Evolutionary conservation across 1,284 basidiomycete species (phyloP), one percentile per base, ranked within the genome.

Genomic region (Anthracocystis setariae): DNA sequence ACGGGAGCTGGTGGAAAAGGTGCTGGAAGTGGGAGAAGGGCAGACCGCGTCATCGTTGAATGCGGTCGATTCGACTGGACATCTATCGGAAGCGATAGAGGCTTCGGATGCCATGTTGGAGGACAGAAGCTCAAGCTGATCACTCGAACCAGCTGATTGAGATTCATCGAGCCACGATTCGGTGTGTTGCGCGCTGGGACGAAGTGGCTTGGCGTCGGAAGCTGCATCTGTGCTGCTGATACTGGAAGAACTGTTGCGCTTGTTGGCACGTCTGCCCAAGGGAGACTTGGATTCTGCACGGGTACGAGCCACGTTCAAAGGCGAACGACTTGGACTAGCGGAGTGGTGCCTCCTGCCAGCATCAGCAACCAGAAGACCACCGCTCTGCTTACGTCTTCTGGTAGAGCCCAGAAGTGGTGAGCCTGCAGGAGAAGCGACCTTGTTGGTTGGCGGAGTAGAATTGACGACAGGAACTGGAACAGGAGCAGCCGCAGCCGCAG

Each of bases 11-110:
- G 61, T 50, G 21, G 69, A 65, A 12, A 67, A 53, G 12, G 52
- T 57, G 58, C 63, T 62, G 5, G 59, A 63, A 0, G 58, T 58
- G 15, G 69, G 69, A 2, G 68, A 71, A 0, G 61, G 39, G 9
- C 32, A 47, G 5, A 40, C 27, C 2, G 39, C 57, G 7, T 51
- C 47, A 13, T 47, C 52, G 2, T 60, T 43, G 3, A 24, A 24
- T 3, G 24, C 38, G 8, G 45, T 9, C 8, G 49, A 24, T 5
- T 38, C 7, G 12, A 53, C 48, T 9, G 42, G 50, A 1, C 49
- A 12, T 1, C 44, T 37, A 13, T 45, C 61, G 2, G 62, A 71
- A 20, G 45, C 27, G 18, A 56, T 61, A 5, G 68, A 70, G 0
- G 50, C 42, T 35, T 53, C 54, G 29, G 62, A 65, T 2, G 58